phyloP scores from a whole-genome alignment of 2,329 filamentous ascomycete species.

The Didymella segeticola region DNA sequence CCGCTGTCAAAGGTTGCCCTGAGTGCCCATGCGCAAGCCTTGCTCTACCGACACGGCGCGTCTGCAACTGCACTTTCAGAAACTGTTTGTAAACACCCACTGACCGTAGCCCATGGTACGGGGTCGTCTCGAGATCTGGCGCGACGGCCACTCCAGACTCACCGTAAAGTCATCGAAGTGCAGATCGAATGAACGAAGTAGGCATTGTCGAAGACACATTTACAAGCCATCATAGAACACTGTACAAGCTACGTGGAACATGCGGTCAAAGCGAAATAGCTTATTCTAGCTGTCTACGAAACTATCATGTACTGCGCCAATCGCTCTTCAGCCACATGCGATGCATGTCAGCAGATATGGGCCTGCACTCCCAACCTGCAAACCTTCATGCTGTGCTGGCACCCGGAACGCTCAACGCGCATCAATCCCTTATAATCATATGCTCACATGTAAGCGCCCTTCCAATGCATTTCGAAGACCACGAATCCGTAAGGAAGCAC shows the following conservation, averaged over 20 bases:
- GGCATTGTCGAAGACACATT: too few relatives aligned
- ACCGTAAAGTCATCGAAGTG: too few relatives aligned
- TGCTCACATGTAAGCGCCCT: slow-evolving; percentile 37
- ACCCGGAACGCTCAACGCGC: slow-evolving; percentile 8
- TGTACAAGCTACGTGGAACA: too few relatives aligned
- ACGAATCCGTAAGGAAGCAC: slow-evolving; percentile 23
- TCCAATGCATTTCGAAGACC: slow-evolving; percentile 39
- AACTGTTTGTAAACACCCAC: background rate
- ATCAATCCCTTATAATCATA: slow-evolving; percentile 17
- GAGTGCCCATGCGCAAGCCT: too few relatives aligned
- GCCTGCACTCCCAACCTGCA: slow-evolving; percentile 42
- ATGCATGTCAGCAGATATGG: slow-evolving; percentile 14
- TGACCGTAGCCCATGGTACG: background rate
- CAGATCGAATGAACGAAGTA: too few relatives aligned
- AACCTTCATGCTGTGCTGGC: slow-evolving; percentile 6
- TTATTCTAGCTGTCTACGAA: slow-evolving; percentile 1
- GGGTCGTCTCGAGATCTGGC: background rate
- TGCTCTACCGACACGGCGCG: background rate
- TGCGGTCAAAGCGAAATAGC: background rate
- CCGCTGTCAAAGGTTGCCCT: background rate
- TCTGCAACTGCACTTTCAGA: too few relatives aligned
- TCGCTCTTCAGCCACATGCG: background rate
- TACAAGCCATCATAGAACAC: too few relatives aligned
- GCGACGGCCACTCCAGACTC: too few relatives aligned
- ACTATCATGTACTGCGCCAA: slow-evolving; percentile 1